A percentile compares a stretch with the other conserved stretches of the same genome.
phyloP scores from a whole-genome alignment of 257 asterid genomes.

The Solanum corneliomulleri region DNA sequence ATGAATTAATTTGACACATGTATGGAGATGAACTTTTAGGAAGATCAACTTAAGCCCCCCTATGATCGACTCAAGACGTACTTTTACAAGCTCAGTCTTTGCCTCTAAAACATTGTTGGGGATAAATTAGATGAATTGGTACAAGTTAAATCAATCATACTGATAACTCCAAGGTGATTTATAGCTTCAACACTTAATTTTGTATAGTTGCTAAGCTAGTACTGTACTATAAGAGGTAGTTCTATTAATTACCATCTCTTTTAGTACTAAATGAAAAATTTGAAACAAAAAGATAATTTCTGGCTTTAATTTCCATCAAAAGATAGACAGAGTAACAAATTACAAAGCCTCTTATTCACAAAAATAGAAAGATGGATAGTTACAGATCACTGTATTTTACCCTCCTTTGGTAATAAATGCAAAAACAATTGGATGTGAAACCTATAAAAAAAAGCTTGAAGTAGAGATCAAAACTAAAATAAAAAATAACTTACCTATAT shows the following conservation, averaged over 20 bases:
- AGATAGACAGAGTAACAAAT: background rate
- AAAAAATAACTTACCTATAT: slow-evolving; percentile 12
- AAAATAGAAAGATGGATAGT: background rate
- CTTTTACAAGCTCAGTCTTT: background rate
- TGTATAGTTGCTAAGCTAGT: background rate
- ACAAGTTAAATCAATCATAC: background rate
- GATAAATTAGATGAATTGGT: background rate
- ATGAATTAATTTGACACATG: background rate
- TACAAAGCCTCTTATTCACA: background rate
- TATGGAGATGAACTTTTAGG: background rate
- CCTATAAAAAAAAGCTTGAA: no score
- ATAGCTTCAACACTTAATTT: background rate
- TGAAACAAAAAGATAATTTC: background rate
- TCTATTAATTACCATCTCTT: background rate
- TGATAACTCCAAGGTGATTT: background rate
- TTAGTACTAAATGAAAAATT: background rate
- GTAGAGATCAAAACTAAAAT: background rate
- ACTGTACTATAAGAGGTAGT: background rate
- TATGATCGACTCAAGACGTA: background rate
- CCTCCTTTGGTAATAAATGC: background rate
- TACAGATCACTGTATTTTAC: background rate
- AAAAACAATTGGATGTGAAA: background rate
- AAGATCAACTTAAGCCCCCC: background rate
- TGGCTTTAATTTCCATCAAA: background rate
- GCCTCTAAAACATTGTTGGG: background rate